Percentiles rank a stretch among this genome's conserved stretches.
These are phyloP conservation scores for Musa troglodytarum DNA, from an alignment of 176 grass and related monocot species.

Conservation along the genomic window DNA sequence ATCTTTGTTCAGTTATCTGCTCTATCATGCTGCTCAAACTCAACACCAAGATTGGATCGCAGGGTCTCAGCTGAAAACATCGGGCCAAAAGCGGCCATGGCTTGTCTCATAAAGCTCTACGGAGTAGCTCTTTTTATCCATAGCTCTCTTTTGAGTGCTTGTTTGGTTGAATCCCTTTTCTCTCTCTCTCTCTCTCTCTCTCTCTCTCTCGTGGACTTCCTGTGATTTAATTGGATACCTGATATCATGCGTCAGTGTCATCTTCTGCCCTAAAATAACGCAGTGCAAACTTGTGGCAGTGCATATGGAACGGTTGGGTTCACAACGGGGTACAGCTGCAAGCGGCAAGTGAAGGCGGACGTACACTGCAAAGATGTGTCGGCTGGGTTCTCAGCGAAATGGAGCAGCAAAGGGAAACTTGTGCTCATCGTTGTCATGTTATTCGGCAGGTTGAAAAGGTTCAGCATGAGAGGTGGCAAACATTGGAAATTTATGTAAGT, in stretches of 20 bases:
- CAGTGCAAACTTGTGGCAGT: slow-evolving; percentile 19
- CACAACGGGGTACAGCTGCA: slow-evolving; percentile 61
- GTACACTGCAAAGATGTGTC: slow-evolving; percentile 35
- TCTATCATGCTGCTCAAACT: no score
- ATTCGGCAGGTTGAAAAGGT: slow-evolving; percentile 80
- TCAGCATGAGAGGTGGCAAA: slow-evolving; percentile 32
- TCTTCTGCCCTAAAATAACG: not conserved
- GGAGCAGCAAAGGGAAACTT: slow-evolving; percentile 51
- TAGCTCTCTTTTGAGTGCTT: no score
- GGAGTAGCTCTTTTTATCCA: no score
- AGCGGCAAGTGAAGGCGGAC: slow-evolving; percentile 35
- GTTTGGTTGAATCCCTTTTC: no score
- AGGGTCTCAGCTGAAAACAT: no score
- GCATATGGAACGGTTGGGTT: slow-evolving; percentile 59
- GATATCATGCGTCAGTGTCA: not conserved
- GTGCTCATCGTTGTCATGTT: slow-evolving; percentile 58
- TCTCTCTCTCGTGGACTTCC: no score
- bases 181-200: no score
- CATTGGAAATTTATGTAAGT: slow-evolving; percentile 28
- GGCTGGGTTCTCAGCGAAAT: slow-evolving; percentile 47
- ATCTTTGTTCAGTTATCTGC: no score
- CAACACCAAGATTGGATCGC: no score
- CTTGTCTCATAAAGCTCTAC: no score
- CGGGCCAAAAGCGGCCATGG: no score
- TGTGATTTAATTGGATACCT: not conserved